Percentiles rank a stretch among this genome's conserved stretches.
Evolutionary conservation across 208 protist genomes (phyloP).

Genomic region (Trypanosoma avium): DNA sequence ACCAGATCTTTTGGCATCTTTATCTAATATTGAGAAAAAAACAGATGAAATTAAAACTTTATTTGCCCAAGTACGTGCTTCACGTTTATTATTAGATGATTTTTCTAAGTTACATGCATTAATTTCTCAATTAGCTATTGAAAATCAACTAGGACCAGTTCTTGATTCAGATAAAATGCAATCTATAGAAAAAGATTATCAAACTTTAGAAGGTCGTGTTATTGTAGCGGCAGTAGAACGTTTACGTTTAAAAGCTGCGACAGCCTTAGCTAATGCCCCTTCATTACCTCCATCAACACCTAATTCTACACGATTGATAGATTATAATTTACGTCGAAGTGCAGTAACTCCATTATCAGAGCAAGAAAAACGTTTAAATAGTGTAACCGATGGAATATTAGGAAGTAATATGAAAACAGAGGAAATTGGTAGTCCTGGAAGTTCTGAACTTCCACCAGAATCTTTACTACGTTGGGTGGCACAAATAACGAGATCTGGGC

Average conservation of each 20-base stretch:
- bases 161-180: conserved; percentile 42
- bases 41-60: conserved; percentile 40
- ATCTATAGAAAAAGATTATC: conserved; percentile 54
- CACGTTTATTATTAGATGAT: conserved; percentile 57
- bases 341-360: conserved; percentile 4
- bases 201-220: conserved; percentile 65
- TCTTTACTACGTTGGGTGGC: conserved; percentile 47
- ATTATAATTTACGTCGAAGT: background rate
- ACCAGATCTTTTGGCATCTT: conserved; percentile 35
- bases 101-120: conserved; percentile 58
- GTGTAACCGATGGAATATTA: conserved; percentile 1
- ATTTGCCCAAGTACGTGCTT: conserved; percentile 29
- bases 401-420: background rate
- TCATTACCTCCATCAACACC: background rate
- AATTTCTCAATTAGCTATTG: conserved; percentile 45
- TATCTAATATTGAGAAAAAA: conserved; percentile 39
- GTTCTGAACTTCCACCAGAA: conserved; percentile 19
- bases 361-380: background rate
- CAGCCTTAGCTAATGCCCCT: background rate
- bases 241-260: conserved; percentile 26
- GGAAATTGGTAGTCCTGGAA: background rate
- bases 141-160: conserved; percentile 27
- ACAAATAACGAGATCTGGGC: conserved; percentile 48
- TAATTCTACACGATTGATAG: conserved; percentile 3
- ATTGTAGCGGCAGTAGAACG: conserved; percentile 60